These are phyloP conservation scores for Aurinia saxatilis DNA, from an alignment of 345 rosid species.

Conservation along the genomic window DNA sequence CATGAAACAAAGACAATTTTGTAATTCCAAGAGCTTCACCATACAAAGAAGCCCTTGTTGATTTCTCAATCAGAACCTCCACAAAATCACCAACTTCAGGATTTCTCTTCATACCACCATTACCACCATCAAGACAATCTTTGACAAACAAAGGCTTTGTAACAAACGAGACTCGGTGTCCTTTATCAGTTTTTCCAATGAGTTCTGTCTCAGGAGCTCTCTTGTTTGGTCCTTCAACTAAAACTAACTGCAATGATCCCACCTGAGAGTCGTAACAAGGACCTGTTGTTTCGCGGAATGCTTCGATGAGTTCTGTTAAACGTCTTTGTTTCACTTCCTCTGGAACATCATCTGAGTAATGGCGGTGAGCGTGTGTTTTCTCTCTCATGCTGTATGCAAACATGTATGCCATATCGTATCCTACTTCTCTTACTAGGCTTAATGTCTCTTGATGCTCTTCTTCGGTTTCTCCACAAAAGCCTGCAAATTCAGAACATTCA, in stretches of 20 bases:
- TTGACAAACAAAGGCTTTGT: constrained; percentile 39
- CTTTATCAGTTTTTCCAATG: constrained; percentile 81
- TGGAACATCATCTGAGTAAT: constrained; percentile 67
- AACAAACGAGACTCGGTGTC: constrained; percentile 62
- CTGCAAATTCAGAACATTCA: constrained; percentile 25
- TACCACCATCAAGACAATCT: constrained; percentile 17
- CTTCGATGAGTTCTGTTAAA: constrained; percentile 68
- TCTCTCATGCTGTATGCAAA: constrained; percentile 98
- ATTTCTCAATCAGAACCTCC: constrained; percentile 60
- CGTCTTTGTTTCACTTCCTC: constrained; percentile 86
- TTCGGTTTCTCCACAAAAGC: constrained; percentile 94
- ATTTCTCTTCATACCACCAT: constrained; percentile 24
- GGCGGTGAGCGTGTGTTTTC: constrained; percentile 83
- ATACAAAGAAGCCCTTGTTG: constrained; percentile 62
- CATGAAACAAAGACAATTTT: constrained; percentile 54
- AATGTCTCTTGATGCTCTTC: constrained; percentile 76
- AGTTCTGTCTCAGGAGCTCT: constrained; percentile 87
- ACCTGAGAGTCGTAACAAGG: constrained; percentile 64
- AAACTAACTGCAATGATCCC: constrained; percentile 59
- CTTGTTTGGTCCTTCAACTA: constrained; percentile 89
- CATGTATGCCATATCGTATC: constrained; percentile 97
- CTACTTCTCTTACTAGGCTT: constrained; percentile 58
- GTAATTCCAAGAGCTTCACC: constrained; percentile 78
- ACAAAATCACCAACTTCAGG: constrained; percentile 70
- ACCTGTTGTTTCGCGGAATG: constrained; percentile 77